These are phyloP conservation scores for Comarum palustre DNA, from an alignment of 306 rosid species.

Conservation along the genomic window DNA sequence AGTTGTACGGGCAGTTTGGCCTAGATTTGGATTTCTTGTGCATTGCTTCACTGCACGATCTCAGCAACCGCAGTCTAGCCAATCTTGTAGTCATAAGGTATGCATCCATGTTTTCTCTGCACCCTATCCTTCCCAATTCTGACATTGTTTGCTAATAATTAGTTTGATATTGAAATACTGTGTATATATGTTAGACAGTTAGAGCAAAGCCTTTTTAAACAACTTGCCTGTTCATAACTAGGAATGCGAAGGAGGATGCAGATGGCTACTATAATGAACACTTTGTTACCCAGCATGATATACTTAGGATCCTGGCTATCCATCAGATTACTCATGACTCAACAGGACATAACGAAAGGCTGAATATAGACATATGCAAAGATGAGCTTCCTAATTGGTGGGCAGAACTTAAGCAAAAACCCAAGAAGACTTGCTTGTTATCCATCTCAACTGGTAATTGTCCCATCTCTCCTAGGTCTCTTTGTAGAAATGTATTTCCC, in stretches of 20 bases:
- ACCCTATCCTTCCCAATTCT: conserved; percentile 32
- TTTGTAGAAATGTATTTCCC: too few species aligned
- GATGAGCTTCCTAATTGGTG: conserved; percentile 56
- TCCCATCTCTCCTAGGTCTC: conserved; percentile 15
- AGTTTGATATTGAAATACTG: neutral
- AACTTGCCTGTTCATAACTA: conserved; percentile 11
- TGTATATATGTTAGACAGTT: neutral
- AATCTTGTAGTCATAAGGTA: conserved; percentile 11
- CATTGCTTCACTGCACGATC: conserved; percentile 34
- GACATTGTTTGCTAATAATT: neutral
- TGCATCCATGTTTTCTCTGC: conserved; percentile 38
- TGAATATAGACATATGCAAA: conserved; percentile 36
- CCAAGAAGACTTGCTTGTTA: conserved; percentile 33
- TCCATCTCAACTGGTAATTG: conserved; percentile 47
- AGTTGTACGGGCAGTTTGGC: too few species aligned
- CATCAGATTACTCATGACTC: conserved; percentile 31
- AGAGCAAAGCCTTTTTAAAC: neutral
- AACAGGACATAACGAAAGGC: conserved; percentile 32
- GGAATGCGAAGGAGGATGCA: conserved; percentile 28
- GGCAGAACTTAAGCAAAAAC: conserved; percentile 34
- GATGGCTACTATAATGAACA: conserved; percentile 34
- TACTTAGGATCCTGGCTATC: conserved; percentile 40
- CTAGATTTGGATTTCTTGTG: conserved; percentile 34
- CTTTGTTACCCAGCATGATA: conserved; percentile 42
- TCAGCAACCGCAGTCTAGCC: conserved; percentile 35